Evolutionary conservation across 805 yeast genomes (phyloP).

Genomic region (Kodamaea nitidulidarum): DNA sequence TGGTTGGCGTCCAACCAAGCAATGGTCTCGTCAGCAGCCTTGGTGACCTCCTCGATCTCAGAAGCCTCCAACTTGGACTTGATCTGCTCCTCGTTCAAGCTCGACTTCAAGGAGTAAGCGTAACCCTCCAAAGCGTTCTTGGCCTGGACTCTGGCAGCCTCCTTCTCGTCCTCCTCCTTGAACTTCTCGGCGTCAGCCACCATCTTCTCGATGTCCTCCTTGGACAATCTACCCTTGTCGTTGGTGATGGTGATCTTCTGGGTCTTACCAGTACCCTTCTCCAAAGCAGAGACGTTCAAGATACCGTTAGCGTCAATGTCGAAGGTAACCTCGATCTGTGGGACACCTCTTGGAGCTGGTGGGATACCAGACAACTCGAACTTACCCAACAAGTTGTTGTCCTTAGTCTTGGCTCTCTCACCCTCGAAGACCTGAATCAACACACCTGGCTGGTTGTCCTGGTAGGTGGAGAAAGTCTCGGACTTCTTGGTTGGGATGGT

Average conservation of each 20-base stretch:
- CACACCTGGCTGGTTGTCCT: slow-evolving; percentile 99
- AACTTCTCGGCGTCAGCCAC: slow-evolving; percentile 95
- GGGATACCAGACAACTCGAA: slow-evolving; percentile 96
- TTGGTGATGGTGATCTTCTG: slow-evolving; percentile 96
- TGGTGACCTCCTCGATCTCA: slow-evolving; percentile 64
- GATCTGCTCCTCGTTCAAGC: slow-evolving; percentile 48
- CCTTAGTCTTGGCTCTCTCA: slow-evolving; percentile 95
- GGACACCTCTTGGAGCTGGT: slow-evolving; percentile 98
- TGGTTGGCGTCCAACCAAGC: slow-evolving; percentile 91
- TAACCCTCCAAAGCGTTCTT: slow-evolving; percentile 95
- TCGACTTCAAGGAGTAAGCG: slow-evolving; percentile 87
- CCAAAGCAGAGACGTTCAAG: slow-evolving; percentile 91
- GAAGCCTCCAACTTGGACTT: slow-evolving; percentile 49
- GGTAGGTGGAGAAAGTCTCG: slow-evolving; percentile 92
- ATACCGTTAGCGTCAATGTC: slow-evolving; percentile 98
- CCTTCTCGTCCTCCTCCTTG: slow-evolving; percentile 95
- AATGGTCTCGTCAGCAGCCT: slow-evolving; percentile 81
- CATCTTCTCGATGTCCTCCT: slow-evolving; percentile 98
- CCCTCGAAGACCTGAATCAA: slow-evolving; percentile 96
- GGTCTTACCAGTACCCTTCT: slow-evolving; percentile 98
- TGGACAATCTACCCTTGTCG: slow-evolving; percentile 97
- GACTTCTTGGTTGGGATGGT: slow-evolving; percentile 97
- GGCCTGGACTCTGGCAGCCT: slow-evolving; percentile 87
- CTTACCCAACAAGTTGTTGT: slow-evolving; percentile 94
- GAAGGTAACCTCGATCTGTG: slow-evolving; percentile 96